Conservation (phyloP, 2,329 filamentous ascomycete genomes). For the Exutisphaerella laricina region DNA sequence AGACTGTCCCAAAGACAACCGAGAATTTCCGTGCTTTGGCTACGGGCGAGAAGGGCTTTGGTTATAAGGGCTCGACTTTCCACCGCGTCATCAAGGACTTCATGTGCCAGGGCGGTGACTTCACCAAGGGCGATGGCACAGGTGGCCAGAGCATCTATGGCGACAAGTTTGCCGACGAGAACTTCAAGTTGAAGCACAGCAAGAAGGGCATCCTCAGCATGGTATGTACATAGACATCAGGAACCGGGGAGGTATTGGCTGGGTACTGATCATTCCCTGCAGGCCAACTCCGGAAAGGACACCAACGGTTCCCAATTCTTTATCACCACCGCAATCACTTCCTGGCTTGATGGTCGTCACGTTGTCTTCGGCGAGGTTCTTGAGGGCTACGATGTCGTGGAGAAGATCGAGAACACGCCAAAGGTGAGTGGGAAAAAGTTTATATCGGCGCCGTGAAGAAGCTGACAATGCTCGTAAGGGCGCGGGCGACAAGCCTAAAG, state of each 20-base stretch:
- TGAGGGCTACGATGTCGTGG: slow-evolving; percentile 75
- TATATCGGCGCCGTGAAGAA: background rate
- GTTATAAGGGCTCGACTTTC: slow-evolving; percentile 76
- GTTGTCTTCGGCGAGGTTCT: slow-evolving; percentile 87
- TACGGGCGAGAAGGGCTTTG: slow-evolving; percentile 80
- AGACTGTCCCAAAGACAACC: slow-evolving; percentile 72
- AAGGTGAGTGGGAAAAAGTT: slow-evolving; percentile 39
- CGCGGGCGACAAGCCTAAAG: slow-evolving; percentile 61
- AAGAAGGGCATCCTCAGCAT: slow-evolving; percentile 71
- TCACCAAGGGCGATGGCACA: slow-evolving; percentile 74
- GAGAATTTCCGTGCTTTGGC: slow-evolving; percentile 75
- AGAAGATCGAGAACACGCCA: slow-evolving; percentile 67
- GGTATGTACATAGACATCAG: slow-evolving; percentile 20
- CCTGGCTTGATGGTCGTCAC: slow-evolving; percentile 77
- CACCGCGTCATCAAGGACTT: slow-evolving; percentile 87
- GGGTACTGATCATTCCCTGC: background rate
- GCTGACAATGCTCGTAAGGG: slow-evolving; percentile 17
- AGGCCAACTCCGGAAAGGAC: slow-evolving; percentile 75
- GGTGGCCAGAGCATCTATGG: slow-evolving; percentile 88
- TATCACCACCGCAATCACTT: slow-evolving; percentile 77
- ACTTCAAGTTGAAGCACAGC: slow-evolving; percentile 91
- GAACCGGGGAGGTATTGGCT: background rate
- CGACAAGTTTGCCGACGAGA: slow-evolving; percentile 78
- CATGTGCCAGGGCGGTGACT: slow-evolving; percentile 84
- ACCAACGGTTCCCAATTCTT: slow-evolving; percentile 90